These are phyloP conservation scores for Aspergillus carbonarius DNA, from an alignment of 2,329 filamentous ascomycete genomes.

Conservation along the genomic window DNA sequence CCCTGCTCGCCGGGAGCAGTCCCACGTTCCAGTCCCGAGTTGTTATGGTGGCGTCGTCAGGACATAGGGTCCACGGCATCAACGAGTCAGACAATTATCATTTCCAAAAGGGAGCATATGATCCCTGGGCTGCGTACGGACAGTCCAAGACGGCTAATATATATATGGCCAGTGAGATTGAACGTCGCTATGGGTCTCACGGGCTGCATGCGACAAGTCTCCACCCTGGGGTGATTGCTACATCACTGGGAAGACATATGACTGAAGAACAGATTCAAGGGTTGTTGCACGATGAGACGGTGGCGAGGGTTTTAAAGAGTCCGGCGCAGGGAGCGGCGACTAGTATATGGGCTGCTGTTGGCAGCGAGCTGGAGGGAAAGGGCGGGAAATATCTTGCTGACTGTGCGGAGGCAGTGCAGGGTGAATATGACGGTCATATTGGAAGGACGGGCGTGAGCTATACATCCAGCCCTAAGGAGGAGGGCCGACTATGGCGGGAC, in stretches of 20 bases:
- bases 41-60: conserved; percentile 47
- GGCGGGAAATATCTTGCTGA: conserved; percentile 38
- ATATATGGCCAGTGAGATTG: conserved; percentile 53
- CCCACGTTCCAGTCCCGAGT: conserved; percentile 48
- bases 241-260: not conserved
- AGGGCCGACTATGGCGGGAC: conserved; percentile 33
- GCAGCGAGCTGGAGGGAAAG: conserved; percentile 10
- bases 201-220: conserved; percentile 48
- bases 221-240: conserved; percentile 44
- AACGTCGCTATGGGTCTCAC: conserved; percentile 47
- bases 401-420: conserved; percentile 22
- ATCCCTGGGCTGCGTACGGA: conserved; percentile 45
- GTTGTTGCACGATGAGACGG: conserved; percentile 10
- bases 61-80: conserved; percentile 36
- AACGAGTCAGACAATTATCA: conserved; percentile 42
- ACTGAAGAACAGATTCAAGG: conserved; percentile 2
- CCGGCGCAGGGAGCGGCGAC: conserved; percentile 41
- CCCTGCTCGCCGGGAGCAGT: conserved; percentile 22
- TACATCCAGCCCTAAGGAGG: conserved; percentile 28
- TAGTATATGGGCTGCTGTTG: not conserved
- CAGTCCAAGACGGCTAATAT: conserved; percentile 55
- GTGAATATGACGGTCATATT: conserved; percentile 13
- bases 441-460: conserved; percentile 19
- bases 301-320: conserved; percentile 29
- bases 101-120: conserved; percentile 32